Conservation (phyloP, 2,329 filamentous ascomycete species). For the Fusarium sp. region DNA sequence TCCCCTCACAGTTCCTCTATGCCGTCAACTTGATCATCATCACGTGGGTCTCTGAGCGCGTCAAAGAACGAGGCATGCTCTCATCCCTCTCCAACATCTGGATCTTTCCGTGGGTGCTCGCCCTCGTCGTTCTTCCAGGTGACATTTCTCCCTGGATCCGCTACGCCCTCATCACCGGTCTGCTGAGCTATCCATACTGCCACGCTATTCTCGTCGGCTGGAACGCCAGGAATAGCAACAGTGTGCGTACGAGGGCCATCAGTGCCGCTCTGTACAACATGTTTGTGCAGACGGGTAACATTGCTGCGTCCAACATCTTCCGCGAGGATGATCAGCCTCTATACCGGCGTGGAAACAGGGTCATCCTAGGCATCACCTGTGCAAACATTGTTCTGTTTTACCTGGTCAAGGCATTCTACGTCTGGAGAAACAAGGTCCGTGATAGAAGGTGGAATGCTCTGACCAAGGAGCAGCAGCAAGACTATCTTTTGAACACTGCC, state of each 20-base stretch:
- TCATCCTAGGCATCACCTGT: constrained; percentile 57
- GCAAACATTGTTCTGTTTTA: constrained; percentile 59
- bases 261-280: constrained; percentile 70
- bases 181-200: constrained; percentile 59
- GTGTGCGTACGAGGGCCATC: constrained; percentile 69
- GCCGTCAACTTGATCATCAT: constrained; percentile 58
- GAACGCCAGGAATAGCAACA: constrained; percentile 68
- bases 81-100: constrained; percentile 59
- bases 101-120: constrained; percentile 59
- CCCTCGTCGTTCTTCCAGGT: constrained; percentile 52
- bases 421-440: constrained; percentile 57
- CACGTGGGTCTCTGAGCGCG: constrained; percentile 55
- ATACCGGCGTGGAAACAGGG: constrained; percentile 60
- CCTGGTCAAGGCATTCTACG: constrained; percentile 56
- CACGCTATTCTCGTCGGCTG: constrained; percentile 62
- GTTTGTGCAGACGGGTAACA: constrained; percentile 56
- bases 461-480: constrained; percentile 55
- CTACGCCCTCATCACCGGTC: constrained; percentile 49
- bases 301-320: constrained; percentile 54
- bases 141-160: constrained; percentile 53
- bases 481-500: constrained; percentile 59
- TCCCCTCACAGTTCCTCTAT: constrained; percentile 56
- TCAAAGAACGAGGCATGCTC: constrained; percentile 56
- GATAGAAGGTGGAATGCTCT: constrained; percentile 55
- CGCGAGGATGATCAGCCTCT: constrained; percentile 63